Evolutionary conservation across 2,329 filamentous ascomycete genomes (phyloP).

Genomic region (Ceratocystis ficicola): DNA sequence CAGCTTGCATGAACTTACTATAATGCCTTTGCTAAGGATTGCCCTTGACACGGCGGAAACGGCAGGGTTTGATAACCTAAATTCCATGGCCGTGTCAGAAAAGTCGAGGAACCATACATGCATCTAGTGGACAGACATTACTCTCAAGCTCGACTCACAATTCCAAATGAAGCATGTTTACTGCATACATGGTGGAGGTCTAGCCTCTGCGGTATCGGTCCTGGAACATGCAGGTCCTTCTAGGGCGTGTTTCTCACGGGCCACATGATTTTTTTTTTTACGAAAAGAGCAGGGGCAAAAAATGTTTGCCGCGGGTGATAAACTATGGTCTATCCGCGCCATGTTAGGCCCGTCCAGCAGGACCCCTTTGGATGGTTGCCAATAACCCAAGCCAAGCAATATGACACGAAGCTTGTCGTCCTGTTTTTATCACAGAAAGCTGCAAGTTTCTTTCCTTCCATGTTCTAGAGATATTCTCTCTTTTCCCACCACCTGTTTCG

Average conservation of each 20-base stretch:
- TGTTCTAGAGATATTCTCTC: too few species aligned
- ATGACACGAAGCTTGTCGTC: not conserved
- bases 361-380: not conserved
- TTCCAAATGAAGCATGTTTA: not conserved
- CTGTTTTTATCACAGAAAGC: too few species aligned
- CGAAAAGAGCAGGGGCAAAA: not conserved
- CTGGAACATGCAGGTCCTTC: not conserved
- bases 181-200: not conserved
- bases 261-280: not conserved
- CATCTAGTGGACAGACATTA: not conserved
- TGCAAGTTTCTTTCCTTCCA: too few species aligned
- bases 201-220: constrained; percentile 1
- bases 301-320: not conserved
- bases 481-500: too few species aligned
- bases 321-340: not conserved
- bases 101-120: not conserved
- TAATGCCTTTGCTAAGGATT: not conserved
- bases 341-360: not conserved
- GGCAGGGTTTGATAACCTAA: not conserved
- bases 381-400: not conserved
- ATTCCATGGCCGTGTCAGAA: not conserved
- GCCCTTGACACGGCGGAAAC: not conserved
- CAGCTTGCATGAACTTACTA: not conserved
- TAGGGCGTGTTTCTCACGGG: not conserved
- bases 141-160: not conserved